Evolutionary conservation across 176 grass and related monocot genomes (phyloP), one percentile per base, ranked within the genome.

Genomic region (Rhynchospora tenuis): DNA sequence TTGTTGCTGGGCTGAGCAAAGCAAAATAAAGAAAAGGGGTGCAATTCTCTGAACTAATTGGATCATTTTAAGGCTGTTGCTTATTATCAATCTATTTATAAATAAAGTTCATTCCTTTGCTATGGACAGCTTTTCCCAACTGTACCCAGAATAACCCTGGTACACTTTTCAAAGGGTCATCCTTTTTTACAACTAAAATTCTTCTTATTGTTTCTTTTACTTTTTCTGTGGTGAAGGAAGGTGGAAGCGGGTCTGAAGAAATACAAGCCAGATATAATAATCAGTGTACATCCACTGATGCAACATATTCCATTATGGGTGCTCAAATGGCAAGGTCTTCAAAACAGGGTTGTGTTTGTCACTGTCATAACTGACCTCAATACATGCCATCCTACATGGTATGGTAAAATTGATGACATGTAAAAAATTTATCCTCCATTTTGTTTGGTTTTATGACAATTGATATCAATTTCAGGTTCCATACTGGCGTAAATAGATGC

Each of bases 221-320:
- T 85, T 85, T 15, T 64, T 91, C 83, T 59, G 92, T 87, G 48
- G 24, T 92, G 86, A 93, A 99, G 96, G 88, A 95, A 99, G 88
- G 91, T 99, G 85, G 93, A 99, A 75, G 96, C 96, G 69, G 96
- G 96, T 73, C 83, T 99, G 83, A 99, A 95, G 93, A 99, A 99
- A 84, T 99, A 99, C 88, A 99, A 95, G 56, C 96, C 96, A n/a
- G 96, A 99, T 83, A 99, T 95, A 59, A 99, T 99, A 82, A 95
- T 99, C 80, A 99, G 96, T 78, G 96, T 95, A n/a, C 96, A 99
- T 64, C 96, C 96, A 47, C 93, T 99, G 57, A 99, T 99, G 93
- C 96, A 99, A 79, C 96, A 99, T 86, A 99, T 99, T 86, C 93
- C 96, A 85, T 80, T 99, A 79, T 99, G 91, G 91, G 91, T 95